phyloP scores from a whole-genome alignment of 2,329 filamentous ascomycete genomes.

The Westerdykella sp. region DNA sequence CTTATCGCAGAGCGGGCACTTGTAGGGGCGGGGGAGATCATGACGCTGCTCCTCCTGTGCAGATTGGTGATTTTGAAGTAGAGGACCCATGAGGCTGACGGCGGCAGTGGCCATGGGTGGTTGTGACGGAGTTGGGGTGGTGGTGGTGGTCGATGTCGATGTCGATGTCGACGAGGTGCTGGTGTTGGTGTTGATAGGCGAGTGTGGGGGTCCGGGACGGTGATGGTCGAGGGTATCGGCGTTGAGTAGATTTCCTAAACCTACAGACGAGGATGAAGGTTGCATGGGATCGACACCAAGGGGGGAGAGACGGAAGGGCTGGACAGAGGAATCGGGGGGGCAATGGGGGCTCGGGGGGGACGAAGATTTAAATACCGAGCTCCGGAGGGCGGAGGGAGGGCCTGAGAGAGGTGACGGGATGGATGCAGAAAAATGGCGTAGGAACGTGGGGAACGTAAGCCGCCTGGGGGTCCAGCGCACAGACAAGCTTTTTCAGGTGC shows the following conservation, averaged over 20 bases:
- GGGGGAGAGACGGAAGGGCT: conserved; percentile 10
- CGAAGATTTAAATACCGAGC: conserved; percentile 28
- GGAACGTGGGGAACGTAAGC: conserved; percentile 16
- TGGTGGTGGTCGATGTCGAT: neutral
- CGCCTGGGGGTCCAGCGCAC: conserved; percentile 12
- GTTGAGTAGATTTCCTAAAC: conserved; percentile 37
- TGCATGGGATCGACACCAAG: conserved; percentile 34
- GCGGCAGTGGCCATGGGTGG: conserved; percentile 41
- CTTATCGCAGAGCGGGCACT: conserved; percentile 96
- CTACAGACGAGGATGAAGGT: conserved; percentile 28
- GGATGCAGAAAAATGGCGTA: conserved; percentile 15
- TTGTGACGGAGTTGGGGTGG: conserved; percentile 4
- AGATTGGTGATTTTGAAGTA: conserved; percentile 47
- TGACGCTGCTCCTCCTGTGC: conserved; percentile 54
- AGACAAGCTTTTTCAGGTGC: conserved; percentile 10
- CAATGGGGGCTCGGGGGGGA: conserved; percentile 27
- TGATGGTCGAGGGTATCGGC: conserved; percentile 18
- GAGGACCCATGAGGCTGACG: conserved; percentile 48
- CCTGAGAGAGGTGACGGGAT: neutral
- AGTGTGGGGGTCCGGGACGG: conserved; percentile 4
- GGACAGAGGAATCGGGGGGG: conserved; percentile 29
- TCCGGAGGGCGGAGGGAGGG: conserved; percentile 2
- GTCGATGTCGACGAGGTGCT: conserved; percentile 5
- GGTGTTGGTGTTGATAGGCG: conserved; percentile 2
- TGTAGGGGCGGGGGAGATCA: conserved; percentile 94